Evolutionary conservation across 805 yeast species (phyloP), one percentile per base, ranked within the genome.

Genomic region (Saccharomycopsis capsularis): DNA sequence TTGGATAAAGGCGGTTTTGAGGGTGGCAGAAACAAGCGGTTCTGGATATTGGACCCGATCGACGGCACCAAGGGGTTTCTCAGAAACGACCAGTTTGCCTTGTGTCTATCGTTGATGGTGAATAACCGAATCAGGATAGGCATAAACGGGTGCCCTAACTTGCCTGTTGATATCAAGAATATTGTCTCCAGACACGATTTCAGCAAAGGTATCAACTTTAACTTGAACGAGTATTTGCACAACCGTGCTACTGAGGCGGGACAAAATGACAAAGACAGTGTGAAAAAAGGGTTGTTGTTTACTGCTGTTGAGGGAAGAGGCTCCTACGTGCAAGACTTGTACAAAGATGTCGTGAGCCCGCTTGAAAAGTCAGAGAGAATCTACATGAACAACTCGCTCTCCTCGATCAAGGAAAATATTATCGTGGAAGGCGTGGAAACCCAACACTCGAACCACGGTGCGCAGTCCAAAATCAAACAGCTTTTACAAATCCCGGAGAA

Each of bases 1-100:
- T 34, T 46, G n/a, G 25, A 24, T 9, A 43, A 32, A 29, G 44
- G 42, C 4, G 44, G 50, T 19, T 29, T 27, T 25, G 40, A 89
- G 61, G 98, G 97, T 47, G 95, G 97, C 3, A 57, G 67, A 29
- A 69, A 65, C 34, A 95, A 95, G 22, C 73, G 99, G 53, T 80
- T 87, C 62, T 93, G 99, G 99, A 95, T 97, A 0, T 69, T 93
- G 60, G 99, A 93, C 61, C 99, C 99, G 36, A 90, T 93, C 54
- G 99, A 93, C 62, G 99, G 99, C 5, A 93, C 99, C 19, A 93
- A 82, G 63, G 99, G 99, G 0, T 93, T 93, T 63, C 69, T 93
- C 47, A 75, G 99, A 61, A 95, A 96, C 42, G 97, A 90, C 56
- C 99, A 93, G 63, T 93, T 88, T 65, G 97, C 99, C 1, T 95